These are phyloP conservation scores for Pleurotus djamor DNA, from an alignment of 768 basidiomycete species.

Conservation along the genomic window DNA sequence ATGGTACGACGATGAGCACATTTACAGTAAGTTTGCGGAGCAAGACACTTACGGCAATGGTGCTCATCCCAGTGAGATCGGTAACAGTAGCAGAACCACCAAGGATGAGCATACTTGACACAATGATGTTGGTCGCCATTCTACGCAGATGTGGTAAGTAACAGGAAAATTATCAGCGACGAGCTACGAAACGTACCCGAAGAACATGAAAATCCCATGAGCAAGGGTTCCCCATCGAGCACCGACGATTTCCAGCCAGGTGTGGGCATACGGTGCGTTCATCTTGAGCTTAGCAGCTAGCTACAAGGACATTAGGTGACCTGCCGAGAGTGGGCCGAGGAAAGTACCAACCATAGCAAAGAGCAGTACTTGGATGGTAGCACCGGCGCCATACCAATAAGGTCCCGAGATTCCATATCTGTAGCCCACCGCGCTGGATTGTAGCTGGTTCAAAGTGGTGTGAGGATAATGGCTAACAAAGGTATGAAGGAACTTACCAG, in stretches of 20 bases:
- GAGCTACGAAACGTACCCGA: too few species aligned
- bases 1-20: not conserved
- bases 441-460: conserved; percentile 35
- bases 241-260: conserved; percentile 86
- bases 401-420: conserved; percentile 83
- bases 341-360: conserved; percentile 65
- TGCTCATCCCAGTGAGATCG: conserved; percentile 86
- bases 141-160: conserved; percentile 23
- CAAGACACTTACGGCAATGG: conserved; percentile 55
- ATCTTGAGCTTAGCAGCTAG: conserved; percentile 90
- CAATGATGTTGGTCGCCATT: conserved; percentile 89
- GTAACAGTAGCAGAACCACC: conserved; percentile 88
- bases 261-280: conserved; percentile 86
- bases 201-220: conserved; percentile 87
- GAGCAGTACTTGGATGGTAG: conserved; percentile 84
- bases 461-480: not conserved
- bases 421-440: conserved; percentile 84
- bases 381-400: conserved; percentile 93
- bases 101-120: conserved; percentile 81
- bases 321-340: not conserved
- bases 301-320: conserved; percentile 26
- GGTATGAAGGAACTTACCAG: conserved; percentile 36
- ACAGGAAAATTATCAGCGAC: not conserved
- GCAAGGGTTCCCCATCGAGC: conserved; percentile 78
- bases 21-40: not conserved